Percentiles rank a stretch among this genome's conserved stretches.
These are phyloP conservation scores for Monosporascus cannonballus DNA, from an alignment of 2,329 filamentous ascomycete genomes.

Conservation along the genomic window DNA sequence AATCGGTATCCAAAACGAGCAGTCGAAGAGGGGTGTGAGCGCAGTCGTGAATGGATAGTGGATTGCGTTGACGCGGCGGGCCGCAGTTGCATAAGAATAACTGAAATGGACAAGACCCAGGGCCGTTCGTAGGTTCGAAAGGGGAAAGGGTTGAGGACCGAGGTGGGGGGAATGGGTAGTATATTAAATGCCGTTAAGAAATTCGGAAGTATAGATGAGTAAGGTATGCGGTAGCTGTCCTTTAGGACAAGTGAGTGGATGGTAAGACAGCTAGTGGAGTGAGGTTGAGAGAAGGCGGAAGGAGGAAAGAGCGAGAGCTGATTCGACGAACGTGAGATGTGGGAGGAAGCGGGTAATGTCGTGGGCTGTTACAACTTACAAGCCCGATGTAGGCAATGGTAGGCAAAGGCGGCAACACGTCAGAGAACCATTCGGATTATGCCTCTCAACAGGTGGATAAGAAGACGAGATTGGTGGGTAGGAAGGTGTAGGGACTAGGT, in stretches of 20 bases:
- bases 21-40: constrained; percentile 14
- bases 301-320: constrained; percentile 3
- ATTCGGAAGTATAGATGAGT: constrained; percentile 5
- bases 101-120: constrained; percentile 29
- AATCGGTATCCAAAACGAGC: constrained; percentile 19
- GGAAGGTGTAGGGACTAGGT: constrained; percentile 12
- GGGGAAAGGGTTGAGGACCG: constrained; percentile 39
- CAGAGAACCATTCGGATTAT: constrained; percentile 27
- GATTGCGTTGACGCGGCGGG: constrained; percentile 21
- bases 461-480: constrained; percentile 22
- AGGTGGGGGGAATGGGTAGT: constrained; percentile 30
- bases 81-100: constrained; percentile 27
- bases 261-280: constrained; percentile 20
- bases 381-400: constrained; percentile 25
- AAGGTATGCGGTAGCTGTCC: constrained; percentile 17
- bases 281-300: constrained; percentile 5
- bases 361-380: constrained; percentile 25
- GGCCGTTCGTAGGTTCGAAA: constrained; percentile 38
- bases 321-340: background rate
- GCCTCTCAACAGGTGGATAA: constrained; percentile 20
- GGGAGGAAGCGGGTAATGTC: constrained; percentile 20
- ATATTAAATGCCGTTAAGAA: constrained; percentile 21
- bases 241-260: constrained; percentile 13
- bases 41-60: constrained; percentile 10
- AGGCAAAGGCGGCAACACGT: constrained; percentile 29